Evolutionary conservation across 106 monocot genomes (phyloP).

Genomic region (Dioscorea alata): DNA sequence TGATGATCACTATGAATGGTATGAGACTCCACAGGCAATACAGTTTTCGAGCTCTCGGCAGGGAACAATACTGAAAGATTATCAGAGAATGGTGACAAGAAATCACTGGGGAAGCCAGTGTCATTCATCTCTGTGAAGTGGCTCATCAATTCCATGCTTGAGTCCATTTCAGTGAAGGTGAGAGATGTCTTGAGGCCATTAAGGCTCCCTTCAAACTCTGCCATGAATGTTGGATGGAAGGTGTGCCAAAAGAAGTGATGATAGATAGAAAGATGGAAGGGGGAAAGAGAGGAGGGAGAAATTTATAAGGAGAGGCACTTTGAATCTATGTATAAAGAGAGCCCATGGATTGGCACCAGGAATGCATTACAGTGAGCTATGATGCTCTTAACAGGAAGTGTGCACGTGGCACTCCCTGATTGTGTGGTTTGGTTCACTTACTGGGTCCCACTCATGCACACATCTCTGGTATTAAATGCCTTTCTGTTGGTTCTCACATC

Average conservation of each 20-base stretch:
- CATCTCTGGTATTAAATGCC: background rate
- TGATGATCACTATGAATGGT: too few relatives aligned
- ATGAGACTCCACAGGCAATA: too few relatives aligned
- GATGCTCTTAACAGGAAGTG: background rate
- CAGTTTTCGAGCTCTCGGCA: background rate
- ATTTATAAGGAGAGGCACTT: background rate
- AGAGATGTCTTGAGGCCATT: conserved; percentile 14
- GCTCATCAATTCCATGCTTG: conserved; percentile 26
- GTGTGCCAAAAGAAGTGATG: background rate
- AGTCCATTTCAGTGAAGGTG: conserved; percentile 24
- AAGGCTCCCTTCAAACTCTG: conserved; percentile 13
- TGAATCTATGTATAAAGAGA: background rate
- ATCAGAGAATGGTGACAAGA: conserved; percentile 10
- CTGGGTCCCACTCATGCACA: background rate
- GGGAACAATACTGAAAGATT: conserved; percentile 5
- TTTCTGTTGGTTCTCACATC: conserved; percentile 1
- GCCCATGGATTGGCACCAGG: background rate
- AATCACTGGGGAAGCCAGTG: conserved; percentile 1
- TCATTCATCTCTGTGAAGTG: conserved; percentile 21
- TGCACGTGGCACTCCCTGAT: conserved; percentile 6
- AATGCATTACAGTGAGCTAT: background rate
- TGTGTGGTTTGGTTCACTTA: background rate
- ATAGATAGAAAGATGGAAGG: background rate
- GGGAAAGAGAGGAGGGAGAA: background rate
- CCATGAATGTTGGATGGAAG: conserved; percentile 21